Base-by-base conservation (phyloP, 1,284 basidiomycete species). In the Paramarasmius palmivorus region DNA sequence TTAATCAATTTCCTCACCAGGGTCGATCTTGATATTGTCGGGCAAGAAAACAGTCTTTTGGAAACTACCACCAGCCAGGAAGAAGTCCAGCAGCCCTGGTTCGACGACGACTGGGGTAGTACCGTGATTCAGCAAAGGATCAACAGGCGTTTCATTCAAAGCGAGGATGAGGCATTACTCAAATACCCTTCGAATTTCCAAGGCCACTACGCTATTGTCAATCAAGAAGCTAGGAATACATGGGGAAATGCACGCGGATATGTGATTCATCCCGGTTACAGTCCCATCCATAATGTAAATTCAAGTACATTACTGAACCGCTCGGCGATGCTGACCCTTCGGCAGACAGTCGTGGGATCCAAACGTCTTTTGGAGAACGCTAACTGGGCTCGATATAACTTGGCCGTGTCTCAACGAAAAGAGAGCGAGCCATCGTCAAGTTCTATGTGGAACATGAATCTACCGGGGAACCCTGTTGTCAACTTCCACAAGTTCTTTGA, bases 401-500 rank as follows among this genome's bases (percentile, higher is more conserved):
- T 87, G 9, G 80, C 81, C 1, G 77, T 87, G 4, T 79, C 82
- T 10, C 66, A 66, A 54, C 73, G 78, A 39, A 84, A 86, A 66
- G 84, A 86, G 22, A 77, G 73, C 1, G 84, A 87, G 64, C 82
- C 79, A 1, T 71, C 70, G 0, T 80, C 79, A 9, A 81, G 77
- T 55, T 74, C 70, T 37, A 77, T 77, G 66, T 86, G 82, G 82
- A 87, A 87, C 65, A 72, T 81, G 54, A 79, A 87, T 61, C 67
- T 86, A 2, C 83, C 84, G 1, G 82, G 79, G 1, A 64, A 63
- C 2, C 84, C 84, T 1, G 70, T 77, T 15, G 81, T 86, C 49
- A 74, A 87, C 61, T 87, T 84, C 65, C 76, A 82, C 66, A 76
- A 78, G 54, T 84, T 85, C 67, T 84, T 86, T 65, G 77, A 86